Base-by-base conservation (phyloP, 1,284 basidiomycete species). In the Apiotrichum domesticum region DNA sequence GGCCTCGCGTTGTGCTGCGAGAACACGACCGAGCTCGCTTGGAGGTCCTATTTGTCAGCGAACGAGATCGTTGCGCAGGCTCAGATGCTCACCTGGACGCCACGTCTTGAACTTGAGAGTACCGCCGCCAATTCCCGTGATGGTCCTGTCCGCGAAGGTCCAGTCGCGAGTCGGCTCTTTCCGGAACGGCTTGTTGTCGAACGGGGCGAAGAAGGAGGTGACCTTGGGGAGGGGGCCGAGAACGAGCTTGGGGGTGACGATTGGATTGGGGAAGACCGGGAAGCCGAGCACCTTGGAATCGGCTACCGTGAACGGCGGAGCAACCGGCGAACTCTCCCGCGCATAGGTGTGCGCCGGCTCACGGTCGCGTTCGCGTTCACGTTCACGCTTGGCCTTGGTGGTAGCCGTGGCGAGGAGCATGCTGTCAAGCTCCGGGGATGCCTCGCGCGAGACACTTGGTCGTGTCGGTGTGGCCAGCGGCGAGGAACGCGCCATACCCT, bases 241-340 rank as follows among this genome's bases (percentile, higher is more conserved):
- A 5, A 53, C 46, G 55, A 72, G 64, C 35, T 66, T 68, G 8
- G 71, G 69, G 34, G 66, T 44, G 15, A 59, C 55, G 55, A 75
- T 73, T 8, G 73, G 73, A 46, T 70, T 70, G n/a, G 64, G 35
- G 55, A 68, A 73, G 5, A 75, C 67, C 2, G 73, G 73, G 59
- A 74, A 65, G n/a, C 69, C 72, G 14, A 75, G 56, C 32, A 49
- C 59, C 8, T 49, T 56, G 1, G 71, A 51, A 50, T 74, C 68
- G 21, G 73, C 73, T 6, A 59, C 59, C 2, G 71, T 59, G 51
- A 73, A 75, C 4, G 65, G 65, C 21, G 21, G 21, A 21, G 21
- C 21, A 21, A 21, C 21, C 7, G 67, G 59, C 3, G 56, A 45
- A 5, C 47, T 34, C 37, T 56, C 53, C 43, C 57, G 55, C 29